These are phyloP conservation scores for Gossypium sturtianum DNA, from an alignment of 345 rosid species.

Conservation along the genomic window DNA sequence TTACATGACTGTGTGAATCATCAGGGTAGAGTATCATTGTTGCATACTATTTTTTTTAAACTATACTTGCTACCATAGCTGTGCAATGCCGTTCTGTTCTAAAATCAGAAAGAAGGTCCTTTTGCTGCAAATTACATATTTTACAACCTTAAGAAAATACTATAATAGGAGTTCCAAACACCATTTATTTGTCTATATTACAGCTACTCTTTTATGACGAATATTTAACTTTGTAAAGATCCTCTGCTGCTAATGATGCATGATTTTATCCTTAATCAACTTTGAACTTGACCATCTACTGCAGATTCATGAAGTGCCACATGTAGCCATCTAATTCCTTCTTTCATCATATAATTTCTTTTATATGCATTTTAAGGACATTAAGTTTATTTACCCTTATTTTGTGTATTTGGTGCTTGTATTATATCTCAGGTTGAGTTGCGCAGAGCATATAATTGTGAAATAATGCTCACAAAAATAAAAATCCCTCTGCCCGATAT, in stretches of 20 bases:
- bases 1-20: not conserved
- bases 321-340: not conserved
- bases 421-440: constrained; percentile 67
- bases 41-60: not conserved
- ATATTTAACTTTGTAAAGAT: not conserved
- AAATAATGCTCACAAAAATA: constrained; percentile 94
- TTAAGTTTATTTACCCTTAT: not conserved
- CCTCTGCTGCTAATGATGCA: not conserved
- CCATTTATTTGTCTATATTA: not conserved
- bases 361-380: constrained; percentile 6
- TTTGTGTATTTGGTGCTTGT: constrained; percentile 13
- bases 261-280: not conserved
- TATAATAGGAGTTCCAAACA: not conserved
- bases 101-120: not conserved
- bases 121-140: not conserved
- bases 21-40: not conserved
- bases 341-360: not conserved
- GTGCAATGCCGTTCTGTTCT: not conserved
- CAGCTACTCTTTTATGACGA: not conserved
- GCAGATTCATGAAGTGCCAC: not conserved
- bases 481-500: constrained; percentile 88
- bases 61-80: too few relatives aligned
- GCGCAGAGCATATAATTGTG: constrained; percentile 97
- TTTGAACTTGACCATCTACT: not conserved
- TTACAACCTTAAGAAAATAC: not conserved